Evolutionary conservation across 306 rosid species (phyloP), one percentile per base, ranked within the genome.

Genomic region (Pterocarpus santalinus): DNA sequence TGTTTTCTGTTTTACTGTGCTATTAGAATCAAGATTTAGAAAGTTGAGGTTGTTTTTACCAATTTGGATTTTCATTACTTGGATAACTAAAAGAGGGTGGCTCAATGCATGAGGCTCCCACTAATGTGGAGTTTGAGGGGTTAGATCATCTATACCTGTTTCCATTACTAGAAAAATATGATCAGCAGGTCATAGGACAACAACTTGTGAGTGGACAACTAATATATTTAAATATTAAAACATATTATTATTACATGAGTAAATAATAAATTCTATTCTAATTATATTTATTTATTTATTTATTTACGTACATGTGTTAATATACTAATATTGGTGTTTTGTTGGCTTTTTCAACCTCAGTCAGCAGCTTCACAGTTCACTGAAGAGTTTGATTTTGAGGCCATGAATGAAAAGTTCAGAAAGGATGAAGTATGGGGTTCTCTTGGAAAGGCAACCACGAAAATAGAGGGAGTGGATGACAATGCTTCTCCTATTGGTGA

Each of bases 331-430:
- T 36, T 62, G 4, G 14, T 36, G 2, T 41, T 5, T 41, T 34
- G 43, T 65, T 66, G 17, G 16, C 32, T 69, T 64, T 65, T 82
- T 81, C 86, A 81, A 84, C 82, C 81, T 75, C 75, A 49, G 35
- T 70, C 73, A 82, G 49, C 86, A 61, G 57, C 84, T 49, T 49
- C 79, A 62, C 86, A 86, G 80, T 93, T 83, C 80, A 86, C 84
- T 41, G 97, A 91, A 84, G 98, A 94, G 78, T 94, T 91, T 81
- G 94, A 94, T 84, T 91, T 94, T 85, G 85, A 15, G 39, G 93
- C 97, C 75, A 94, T 94, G 98, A 89, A 94, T 52, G 92, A 94
- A 77, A 91, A 90, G 87, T 91, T 90, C 86, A 94, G 85, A 43
- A 90, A 91, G 85, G 94, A 94, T 84, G 95, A 90, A 86, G 90